Percentiles rank a stretch among this genome's conserved stretches.
These are phyloP conservation scores for Fusarium irregulare DNA, from an alignment of 2,329 filamentous ascomycete genomes.

Conservation along the genomic window DNA sequence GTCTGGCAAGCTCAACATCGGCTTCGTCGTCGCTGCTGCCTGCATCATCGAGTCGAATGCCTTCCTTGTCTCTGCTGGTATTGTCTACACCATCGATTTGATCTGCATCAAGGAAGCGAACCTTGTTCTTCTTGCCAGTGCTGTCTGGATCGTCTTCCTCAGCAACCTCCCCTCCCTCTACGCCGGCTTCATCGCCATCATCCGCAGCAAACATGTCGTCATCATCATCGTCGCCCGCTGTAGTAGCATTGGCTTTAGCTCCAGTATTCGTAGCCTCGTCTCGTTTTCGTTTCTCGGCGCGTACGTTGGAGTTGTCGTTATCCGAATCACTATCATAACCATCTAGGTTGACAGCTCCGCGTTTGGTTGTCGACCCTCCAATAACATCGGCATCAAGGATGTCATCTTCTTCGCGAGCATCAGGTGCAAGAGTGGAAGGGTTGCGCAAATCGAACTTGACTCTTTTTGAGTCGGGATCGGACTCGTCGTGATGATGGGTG, in stretches of 20 bases:
- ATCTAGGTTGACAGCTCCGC: constrained; percentile 94
- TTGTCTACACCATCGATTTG: constrained; percentile 84
- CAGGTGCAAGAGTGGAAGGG: constrained; percentile 88
- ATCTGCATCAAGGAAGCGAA: constrained; percentile 67
- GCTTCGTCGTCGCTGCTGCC: constrained; percentile 71
- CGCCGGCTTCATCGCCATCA: constrained; percentile 66
- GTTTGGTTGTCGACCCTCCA: constrained; percentile 82
- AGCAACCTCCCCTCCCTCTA: constrained; percentile 50
- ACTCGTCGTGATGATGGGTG: constrained; percentile 71
- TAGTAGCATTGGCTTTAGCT: constrained; percentile 58
- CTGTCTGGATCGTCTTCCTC: constrained; percentile 49
- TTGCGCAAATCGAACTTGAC: constrained; percentile 95
- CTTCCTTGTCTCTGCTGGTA: constrained; percentile 78
- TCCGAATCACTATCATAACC: constrained; percentile 96
- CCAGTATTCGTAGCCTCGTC: constrained; percentile 59
- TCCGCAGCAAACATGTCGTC: constrained; percentile 81
- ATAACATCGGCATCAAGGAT: constrained; percentile 94
- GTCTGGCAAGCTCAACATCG: constrained; percentile 76
- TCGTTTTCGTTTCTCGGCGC: constrained; percentile 71
- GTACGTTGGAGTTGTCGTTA: constrained; percentile 86
- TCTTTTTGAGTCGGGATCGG: constrained; percentile 70
- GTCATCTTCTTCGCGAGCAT: constrained; percentile 76
- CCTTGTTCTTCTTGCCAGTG: constrained; percentile 71
- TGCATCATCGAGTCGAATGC: constrained; percentile 70
- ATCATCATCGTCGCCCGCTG: constrained; percentile 68